Base-by-base conservation (phyloP, 2,329 filamentous ascomycete species). In the Neoarthrinium moseri region DNA sequence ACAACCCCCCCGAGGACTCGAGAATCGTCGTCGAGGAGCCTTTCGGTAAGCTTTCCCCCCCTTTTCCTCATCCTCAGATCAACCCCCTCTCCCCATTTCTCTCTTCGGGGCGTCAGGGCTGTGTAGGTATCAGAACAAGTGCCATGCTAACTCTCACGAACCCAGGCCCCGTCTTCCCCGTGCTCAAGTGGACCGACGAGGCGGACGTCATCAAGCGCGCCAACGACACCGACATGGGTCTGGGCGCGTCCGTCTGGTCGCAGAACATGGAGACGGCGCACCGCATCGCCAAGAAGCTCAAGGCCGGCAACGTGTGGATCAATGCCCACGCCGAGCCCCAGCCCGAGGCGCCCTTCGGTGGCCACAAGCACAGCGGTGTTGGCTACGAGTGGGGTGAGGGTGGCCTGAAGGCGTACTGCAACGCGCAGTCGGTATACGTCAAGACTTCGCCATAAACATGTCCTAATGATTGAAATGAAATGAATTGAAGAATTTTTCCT, bases 261-360 rank as follows among this genome's bases (percentile, higher is more conserved):
- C 69, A 67, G 48, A 72, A 78, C 60, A 56, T 74, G 12, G 67
- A 63, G 46, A 67, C 69, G 44, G 75, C 74, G 1, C 59, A 69
- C 51, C 58, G 66, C 35, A 70, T 81, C 41, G 74, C 71, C 3
- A 61, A 63, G 36, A 59, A 67, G 34, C 60, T 81, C 18, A 65
- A 80, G 56, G 73, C 75, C 17, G 77, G 78, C 1, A 77, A 63
- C 18, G 71, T 80, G 13, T 80, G 72, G 57, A 65, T 80, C 54
- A 81, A 81, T 62, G 58, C 60, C 1, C 69, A 72, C 50, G 67
- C 68, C 15, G 66, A 71, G 7, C 29, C 69, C 0, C 55, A 59
- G 0, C 63, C 69, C 0, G 52, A 64, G 2, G 63, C 63, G 3
- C 68, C 74, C 0, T 78, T 75, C 51, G 73, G 71, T 1, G 75